A percentile compares a stretch with the other conserved stretches of the same genome.
Conservation (phyloP, 2,329 filamentous ascomycete species). For the Chaetomium olivaceum region DNA sequence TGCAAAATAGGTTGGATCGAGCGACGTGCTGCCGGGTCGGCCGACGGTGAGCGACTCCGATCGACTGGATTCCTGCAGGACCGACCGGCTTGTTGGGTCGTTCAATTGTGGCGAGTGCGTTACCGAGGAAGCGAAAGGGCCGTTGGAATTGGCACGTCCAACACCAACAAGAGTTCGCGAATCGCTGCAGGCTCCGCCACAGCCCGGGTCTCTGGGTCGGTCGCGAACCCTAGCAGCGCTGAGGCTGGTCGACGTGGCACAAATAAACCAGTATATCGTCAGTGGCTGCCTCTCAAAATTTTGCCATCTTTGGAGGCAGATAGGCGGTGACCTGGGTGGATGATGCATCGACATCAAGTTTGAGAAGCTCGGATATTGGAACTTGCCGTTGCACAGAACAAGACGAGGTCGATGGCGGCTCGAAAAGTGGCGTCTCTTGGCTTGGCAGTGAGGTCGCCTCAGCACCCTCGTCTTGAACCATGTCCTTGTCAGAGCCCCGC, state of each 20-base stretch:
- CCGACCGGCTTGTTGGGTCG: slow-evolving; percentile 17
- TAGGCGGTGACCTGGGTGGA: slow-evolving; percentile 3
- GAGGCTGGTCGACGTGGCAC: slow-evolving; percentile 52
- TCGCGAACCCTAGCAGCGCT: slow-evolving; percentile 30
- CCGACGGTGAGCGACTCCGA: slow-evolving; percentile 19
- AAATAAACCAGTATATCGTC: slow-evolving; percentile 9
- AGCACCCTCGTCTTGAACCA: neutral
- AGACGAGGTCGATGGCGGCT: slow-evolving; percentile 5
- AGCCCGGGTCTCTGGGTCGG: slow-evolving; percentile 28
- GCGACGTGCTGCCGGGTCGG: slow-evolving; percentile 5
- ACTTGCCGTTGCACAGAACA: neutral
- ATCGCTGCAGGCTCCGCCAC: slow-evolving; percentile 43
- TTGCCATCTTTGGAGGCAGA: slow-evolving; percentile 9
- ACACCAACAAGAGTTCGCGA: slow-evolving; percentile 16
- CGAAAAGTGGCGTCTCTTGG: slow-evolving; percentile 3
- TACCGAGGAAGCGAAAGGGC: slow-evolving; percentile 28
- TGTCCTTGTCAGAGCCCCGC: slow-evolving; percentile 19
- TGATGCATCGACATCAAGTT: slow-evolving; percentile 3
- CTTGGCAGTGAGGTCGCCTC: neutral
- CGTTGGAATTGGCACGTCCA: slow-evolving; percentile 3
- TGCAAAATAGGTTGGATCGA: slow-evolving; percentile 10
- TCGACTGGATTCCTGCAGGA: slow-evolving; percentile 15
- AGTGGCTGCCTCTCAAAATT: slow-evolving; percentile 24
- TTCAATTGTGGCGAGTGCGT: slow-evolving; percentile 29
- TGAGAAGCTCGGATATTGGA: neutral